These are phyloP conservation scores for Paraurostyla sp. DNA, from an alignment of 73 alveolate species.

Conservation along the genomic window DNA sequence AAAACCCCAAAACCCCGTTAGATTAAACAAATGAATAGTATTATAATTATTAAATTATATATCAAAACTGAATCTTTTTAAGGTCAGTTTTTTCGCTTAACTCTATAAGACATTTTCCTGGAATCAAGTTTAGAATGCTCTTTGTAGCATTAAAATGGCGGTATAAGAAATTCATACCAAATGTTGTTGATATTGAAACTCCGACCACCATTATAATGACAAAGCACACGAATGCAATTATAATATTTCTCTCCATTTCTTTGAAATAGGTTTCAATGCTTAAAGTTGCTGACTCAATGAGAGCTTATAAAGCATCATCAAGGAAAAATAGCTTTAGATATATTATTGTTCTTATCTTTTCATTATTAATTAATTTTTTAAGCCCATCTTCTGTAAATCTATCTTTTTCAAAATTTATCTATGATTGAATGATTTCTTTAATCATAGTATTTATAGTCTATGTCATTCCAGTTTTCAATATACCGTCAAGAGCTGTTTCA, in stretches of 20 bases:
- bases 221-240: conserved; percentile 23
- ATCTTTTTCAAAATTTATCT: conserved; percentile 9
- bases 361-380: background rate
- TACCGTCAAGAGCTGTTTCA: conserved; percentile 38
- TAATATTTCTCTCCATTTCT: conserved; percentile 16
- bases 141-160: conserved; percentile 55
- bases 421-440: conserved; percentile 11
- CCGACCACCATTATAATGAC: conserved; percentile 32
- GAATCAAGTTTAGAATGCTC: conserved; percentile 47
- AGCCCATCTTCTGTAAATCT: conserved; percentile 18
- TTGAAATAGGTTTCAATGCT: background rate
- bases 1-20: too few species aligned
- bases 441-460: conserved; percentile 35
- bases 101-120: conserved; percentile 51
- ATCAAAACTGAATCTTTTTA: conserved; percentile 54
- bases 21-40: too few species aligned
- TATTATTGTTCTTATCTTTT: conserved; percentile 1
- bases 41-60: too few species aligned
- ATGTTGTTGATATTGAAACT: conserved; percentile 33
- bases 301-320: conserved; percentile 6
- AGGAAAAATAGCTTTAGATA: conserved; percentile 33
- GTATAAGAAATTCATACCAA: conserved; percentile 50
- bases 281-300: background rate
- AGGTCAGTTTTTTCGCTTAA: conserved; percentile 59
- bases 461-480: conserved; percentile 45